A percentile compares a stretch with the other conserved stretches of the same genome.
These are phyloP conservation scores for Nicotiana benthamiana DNA, from an alignment of 257 asterid species.

Conservation along the genomic window DNA sequence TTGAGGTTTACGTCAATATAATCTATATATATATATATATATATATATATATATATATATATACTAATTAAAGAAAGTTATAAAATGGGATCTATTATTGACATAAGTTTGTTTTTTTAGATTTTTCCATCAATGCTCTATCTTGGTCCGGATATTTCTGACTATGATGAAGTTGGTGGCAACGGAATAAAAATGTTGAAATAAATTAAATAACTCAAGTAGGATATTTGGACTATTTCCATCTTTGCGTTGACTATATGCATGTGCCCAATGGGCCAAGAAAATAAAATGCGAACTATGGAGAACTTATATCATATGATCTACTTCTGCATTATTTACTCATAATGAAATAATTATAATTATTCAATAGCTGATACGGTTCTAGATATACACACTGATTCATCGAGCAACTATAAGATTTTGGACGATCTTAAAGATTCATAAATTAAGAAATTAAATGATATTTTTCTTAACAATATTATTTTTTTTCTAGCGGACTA, in stretches of 20 bases:
- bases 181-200: neutral
- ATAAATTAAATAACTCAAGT: neutral
- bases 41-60: neutral
- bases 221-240: constrained; percentile 19
- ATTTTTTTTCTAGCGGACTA: neutral
- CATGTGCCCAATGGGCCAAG: constrained; percentile 10
- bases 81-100: neutral
- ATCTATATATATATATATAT: neutral
- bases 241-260: constrained; percentile 20
- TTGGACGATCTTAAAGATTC: neutral
- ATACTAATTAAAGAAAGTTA: neutral
- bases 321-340: neutral
- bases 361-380: neutral
- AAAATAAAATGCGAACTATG: neutral
- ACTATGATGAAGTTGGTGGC: constrained; percentile 20
- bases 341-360: neutral
- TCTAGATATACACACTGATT: neutral
- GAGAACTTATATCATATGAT: neutral
- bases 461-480: neutral
- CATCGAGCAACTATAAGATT: neutral
- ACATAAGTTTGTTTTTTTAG: neutral
- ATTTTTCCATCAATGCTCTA: neutral
- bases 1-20: neutral
- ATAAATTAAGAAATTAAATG: neutral
- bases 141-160: constrained; percentile 10